Base-by-base conservation (phyloP, 2,329 filamentous ascomycete species). In the Epichloe festucae region DNA sequence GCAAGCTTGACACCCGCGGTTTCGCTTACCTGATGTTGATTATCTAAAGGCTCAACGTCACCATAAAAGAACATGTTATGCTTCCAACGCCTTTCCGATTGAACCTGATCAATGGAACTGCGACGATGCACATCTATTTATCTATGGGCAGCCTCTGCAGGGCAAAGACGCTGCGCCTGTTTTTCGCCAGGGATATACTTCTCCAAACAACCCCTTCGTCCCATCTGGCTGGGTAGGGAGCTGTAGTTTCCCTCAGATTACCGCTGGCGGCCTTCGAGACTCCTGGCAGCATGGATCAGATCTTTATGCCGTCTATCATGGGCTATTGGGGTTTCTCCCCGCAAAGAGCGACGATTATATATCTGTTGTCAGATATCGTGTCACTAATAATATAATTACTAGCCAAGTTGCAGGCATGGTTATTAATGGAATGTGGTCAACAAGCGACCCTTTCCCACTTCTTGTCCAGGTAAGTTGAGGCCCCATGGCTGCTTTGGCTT, bases 201-300 rank as follows among this genome's bases (percentile, higher is more conserved):
- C 77, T 3, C 59, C 75, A 0, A 69, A 76, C 17, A 91, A 90
- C 61, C 84, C 86, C 0, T 85, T 88, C 60, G 63, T 73, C 3
- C 76, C 80, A 0, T 62, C 73, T 1, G 86, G 85, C 3, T 89
- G 85, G 72, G 75, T 80, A 41, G 85, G 86, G 2, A 82, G 78
- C 12, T 93, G 88, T 58, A 81, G 85, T 58, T 93, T 91, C 63
- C 88, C 87, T 0, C 88, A 93, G 64, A 86, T 93, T 59, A 89
- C 86, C 0, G 69, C 76, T 1, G 75, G 69, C 17, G 87, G 88
- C 0, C 73, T 93, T 0, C 78, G 83, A 46, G 87, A 93, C 66
- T 84, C 84, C 14, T 84, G 78, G 72, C 76, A 82, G 56, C 88
- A 93, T 64, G 87, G 88, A 10, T 73, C 71, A n/a, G 87, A 93